phyloP scores from a whole-genome alignment of 2,329 filamentous ascomycete genomes.

The Colletotrichum truncatum region DNA sequence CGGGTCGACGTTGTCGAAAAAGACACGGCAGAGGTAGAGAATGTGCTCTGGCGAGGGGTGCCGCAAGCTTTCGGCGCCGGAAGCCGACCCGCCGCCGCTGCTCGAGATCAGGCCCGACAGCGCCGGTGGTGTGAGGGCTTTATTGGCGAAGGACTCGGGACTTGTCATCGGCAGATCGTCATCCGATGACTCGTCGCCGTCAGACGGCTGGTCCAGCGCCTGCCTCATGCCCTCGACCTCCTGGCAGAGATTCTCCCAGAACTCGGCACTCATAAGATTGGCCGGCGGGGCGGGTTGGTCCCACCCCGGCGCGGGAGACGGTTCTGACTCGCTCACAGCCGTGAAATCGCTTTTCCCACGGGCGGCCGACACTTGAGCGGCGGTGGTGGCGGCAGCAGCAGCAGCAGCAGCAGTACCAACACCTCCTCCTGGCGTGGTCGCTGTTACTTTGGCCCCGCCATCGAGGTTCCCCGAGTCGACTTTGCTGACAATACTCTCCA shows the following conservation, averaged over 20 bases:
- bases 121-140: constrained; percentile 33
- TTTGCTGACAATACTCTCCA: constrained; percentile 55
- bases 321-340: constrained; percentile 3
- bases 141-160: constrained; percentile 37
- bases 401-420: neutral
- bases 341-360: constrained; percentile 31
- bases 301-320: constrained; percentile 20
- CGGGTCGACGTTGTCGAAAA: constrained; percentile 51
- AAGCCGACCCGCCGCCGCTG: constrained; percentile 9
- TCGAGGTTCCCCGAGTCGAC: constrained; percentile 42
- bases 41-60: constrained; percentile 51
- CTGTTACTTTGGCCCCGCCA: neutral
- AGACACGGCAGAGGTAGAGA: constrained; percentile 44
- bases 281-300: constrained; percentile 35
- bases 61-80: neutral
- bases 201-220: constrained; percentile 52
- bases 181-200: constrained; percentile 45
- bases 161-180: constrained; percentile 40
- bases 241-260: constrained; percentile 52
- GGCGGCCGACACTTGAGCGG: neutral
- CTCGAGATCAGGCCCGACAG: constrained; percentile 37
- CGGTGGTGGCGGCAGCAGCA: neutral
- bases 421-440: no score
- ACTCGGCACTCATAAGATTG: constrained; percentile 52
- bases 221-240: constrained; percentile 56